Percentiles rank a stretch among this genome's conserved stretches.
Evolutionary conservation across 106 monocot species (phyloP).

Genomic region (Platanthera guangdongensis): DNA sequence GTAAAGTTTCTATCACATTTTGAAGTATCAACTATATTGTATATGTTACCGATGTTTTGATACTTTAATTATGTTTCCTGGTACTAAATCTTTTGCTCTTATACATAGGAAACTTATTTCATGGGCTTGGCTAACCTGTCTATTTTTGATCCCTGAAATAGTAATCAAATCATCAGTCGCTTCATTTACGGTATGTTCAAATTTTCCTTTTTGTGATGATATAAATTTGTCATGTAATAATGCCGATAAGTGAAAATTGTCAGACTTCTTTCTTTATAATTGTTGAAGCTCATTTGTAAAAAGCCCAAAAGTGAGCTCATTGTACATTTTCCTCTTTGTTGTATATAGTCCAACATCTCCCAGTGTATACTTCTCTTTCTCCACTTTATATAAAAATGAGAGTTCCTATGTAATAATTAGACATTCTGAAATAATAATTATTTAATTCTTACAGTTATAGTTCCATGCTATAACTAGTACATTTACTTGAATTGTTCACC

Average conservation of each 20-base stretch:
- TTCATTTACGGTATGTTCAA: slow-evolving; percentile 32
- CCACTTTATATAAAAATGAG: too few relatives aligned
- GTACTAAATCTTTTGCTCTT: slow-evolving; percentile 4
- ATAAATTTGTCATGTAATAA: background rate
- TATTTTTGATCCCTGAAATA: slow-evolving; percentile 91
- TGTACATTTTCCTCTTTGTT: too few relatives aligned
- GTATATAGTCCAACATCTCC: too few relatives aligned
- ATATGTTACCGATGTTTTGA: background rate
- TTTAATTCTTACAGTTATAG: background rate
- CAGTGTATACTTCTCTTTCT: too few relatives aligned
- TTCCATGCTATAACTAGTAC: background rate
- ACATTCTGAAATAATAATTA: too few relatives aligned
- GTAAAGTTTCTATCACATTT: slow-evolving; percentile 22
- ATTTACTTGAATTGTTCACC: background rate
- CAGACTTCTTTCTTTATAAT: background rate
- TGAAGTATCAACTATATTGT: background rate
- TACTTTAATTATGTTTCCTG: background rate
- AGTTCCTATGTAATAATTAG: too few relatives aligned
- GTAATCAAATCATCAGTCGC: slow-evolving; percentile 48
- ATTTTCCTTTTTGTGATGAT: background rate
- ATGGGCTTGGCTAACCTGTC: slow-evolving; percentile 97
- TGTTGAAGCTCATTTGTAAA: too few relatives aligned
- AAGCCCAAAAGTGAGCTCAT: too few relatives aligned
- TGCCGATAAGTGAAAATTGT: background rate
- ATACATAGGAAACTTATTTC: slow-evolving; percentile 81